Evolutionary conservation across 2,329 filamentous ascomycete species (phyloP), one percentile per base, ranked within the genome.

Genomic region (Sclerotinia trifoliorum): DNA sequence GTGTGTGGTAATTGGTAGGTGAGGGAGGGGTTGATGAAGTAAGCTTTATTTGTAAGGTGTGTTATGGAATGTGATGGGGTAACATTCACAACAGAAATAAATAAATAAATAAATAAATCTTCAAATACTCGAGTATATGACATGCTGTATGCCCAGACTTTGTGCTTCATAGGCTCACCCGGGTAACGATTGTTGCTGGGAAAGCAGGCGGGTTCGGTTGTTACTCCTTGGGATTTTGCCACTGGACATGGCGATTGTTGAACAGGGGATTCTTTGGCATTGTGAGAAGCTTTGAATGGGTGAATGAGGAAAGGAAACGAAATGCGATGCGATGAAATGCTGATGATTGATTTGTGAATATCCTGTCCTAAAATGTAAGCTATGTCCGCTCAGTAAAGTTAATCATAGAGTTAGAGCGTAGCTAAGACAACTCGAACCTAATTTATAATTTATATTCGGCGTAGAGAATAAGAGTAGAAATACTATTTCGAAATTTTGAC

Each of bases 121-220:
- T 35, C 54, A 56, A 13, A n/a, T 56, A 35, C 35, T 35, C 35
- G 35, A 35, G 35, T 35, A 35, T 35, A n/a, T 35, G 32, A 35
- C 54, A 56, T n/a, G 29, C 13, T 55, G 52, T 55, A 15, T 39
- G 35, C 35, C 35, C 35, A 39, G 35, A 39, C 35, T 39, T 39
- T 39, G 39, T 42, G 10, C 3, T 42, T 15, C 39, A 13, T 15
- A 42, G 39, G 39, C 39, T 42, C 39, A 42, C 13, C 39, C 39
- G 52, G 52, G 52, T 55, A 55, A 55, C 32, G 19, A 35, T n/a
- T 55, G 52, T 55, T 55, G 52, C 52, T 55, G 52, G 29, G 52
- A 19, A 1, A 55, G 52, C 52, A 21, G 17, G 11, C 39, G 39
- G 15, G 39, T 5, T 55, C 52, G 52, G 52, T 55, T 55, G 29